phyloP scores from a whole-genome alignment of 805 yeast species.

The Kluyveromyces starmeri region DNA sequence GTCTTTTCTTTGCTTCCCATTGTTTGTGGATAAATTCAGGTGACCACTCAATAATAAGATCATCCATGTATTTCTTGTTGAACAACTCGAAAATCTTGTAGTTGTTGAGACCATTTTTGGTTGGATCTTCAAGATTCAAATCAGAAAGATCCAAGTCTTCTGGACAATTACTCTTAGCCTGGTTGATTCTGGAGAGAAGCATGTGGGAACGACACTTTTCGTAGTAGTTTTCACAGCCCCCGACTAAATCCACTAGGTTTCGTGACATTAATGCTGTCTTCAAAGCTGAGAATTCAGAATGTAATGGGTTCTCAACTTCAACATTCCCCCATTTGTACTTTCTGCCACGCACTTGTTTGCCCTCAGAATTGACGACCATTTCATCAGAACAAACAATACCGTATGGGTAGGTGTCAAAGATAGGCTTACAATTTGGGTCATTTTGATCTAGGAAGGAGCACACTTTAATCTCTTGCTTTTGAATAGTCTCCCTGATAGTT shows the following conservation, averaged over 20 bases:
- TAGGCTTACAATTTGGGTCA: conserved; percentile 27
- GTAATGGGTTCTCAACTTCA: conserved; percentile 68
- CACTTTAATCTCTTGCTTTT: conserved; percentile 45
- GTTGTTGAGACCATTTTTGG: conserved; percentile 29
- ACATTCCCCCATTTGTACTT: conserved; percentile 80
- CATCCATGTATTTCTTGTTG: conserved; percentile 32
- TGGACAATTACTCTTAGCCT: conserved; percentile 18
- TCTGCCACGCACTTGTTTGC: conserved; percentile 58
- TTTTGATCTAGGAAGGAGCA: conserved; percentile 42
- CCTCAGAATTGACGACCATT: conserved; percentile 34
- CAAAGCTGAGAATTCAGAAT: conserved; percentile 67
- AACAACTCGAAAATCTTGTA: conserved; percentile 33
- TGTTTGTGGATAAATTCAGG: conserved; percentile 41
- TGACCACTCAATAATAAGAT: conserved; percentile 33
- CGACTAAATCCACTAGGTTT: conserved; percentile 68
- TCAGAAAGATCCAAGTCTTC: conserved; percentile 4
- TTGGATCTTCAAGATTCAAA: conserved; percentile 22
- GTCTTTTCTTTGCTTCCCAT: conserved; percentile 34
- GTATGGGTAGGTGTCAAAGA: conserved; percentile 49
- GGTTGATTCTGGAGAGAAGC: conserved; percentile 38
- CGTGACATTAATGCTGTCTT: conserved; percentile 57
- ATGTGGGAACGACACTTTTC: conserved; percentile 57
- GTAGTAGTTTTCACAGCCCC: conserved; percentile 68
- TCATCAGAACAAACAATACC: conserved; percentile 62
- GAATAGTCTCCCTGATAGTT: conserved; percentile 41